Evolutionary conservation across 2,329 filamentous ascomycete species (phyloP), one percentile per base, ranked within the genome.

Genomic region (Leptographium procerum): DNA sequence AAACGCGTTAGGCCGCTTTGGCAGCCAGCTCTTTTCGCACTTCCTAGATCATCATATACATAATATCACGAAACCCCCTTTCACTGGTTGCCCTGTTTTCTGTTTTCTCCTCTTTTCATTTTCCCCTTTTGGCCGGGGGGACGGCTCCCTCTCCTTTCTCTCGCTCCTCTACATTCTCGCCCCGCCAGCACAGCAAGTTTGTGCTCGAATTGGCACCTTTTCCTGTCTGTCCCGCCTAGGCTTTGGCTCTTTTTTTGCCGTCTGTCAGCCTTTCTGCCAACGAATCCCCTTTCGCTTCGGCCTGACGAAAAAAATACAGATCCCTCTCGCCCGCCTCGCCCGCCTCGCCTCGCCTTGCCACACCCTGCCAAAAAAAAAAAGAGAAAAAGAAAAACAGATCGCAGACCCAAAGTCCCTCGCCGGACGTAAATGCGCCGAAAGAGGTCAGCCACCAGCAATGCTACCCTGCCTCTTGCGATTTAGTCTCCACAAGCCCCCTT

Each of bases 401-500:
- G n/a, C n/a, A n/a, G n/a, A n/a, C n/a, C n/a, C n/a, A n/a, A n/a
- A n/a, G 40, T 19, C 40, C 40, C 16, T 43, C 19, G 31, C 31
- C 31, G 11, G 47, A 28, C 47, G 13, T 50, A 47, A 28, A 62
- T 62, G 61, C 59, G 57, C 36, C 57, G 56, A 55, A 62, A 61
- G 55, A 56, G 51, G 61, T 61, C 45, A 33, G 56, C 31, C 26
- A 7, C 11, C 33, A 28, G 26, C 29, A 28, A 28, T 31, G 48
- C 45, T 48, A 28, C 45, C 40, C 40, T 43, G 40, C 40, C 40
- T 43, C n/a, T n/a, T n/a, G n/a, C n/a, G n/a, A n/a, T n/a, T n/a
- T n/a, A n/a, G 40, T 43, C 40, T n/a, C 40, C 40, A 43, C 40
- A 43, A 43, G n/a, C 19, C 40, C 40, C 40, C 19, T 43, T 43